Conservation (phyloP, 768 basidiomycete species). For the Royoungia palumana region DNA sequence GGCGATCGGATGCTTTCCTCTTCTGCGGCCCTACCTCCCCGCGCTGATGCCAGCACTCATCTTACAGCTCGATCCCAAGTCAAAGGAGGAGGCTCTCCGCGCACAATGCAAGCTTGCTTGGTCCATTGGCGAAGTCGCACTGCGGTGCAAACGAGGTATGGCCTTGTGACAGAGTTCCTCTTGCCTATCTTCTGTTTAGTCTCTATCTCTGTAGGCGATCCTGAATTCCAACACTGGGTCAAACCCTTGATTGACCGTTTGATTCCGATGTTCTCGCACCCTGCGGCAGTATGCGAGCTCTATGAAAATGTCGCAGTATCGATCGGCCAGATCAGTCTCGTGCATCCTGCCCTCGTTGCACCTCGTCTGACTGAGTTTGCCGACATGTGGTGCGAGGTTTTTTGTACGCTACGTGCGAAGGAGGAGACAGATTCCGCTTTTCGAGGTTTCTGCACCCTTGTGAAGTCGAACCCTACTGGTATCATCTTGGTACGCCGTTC, state of each 20-base stretch:
- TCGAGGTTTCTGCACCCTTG: slow-evolving; percentile 93
- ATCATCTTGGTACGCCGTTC: slow-evolving; percentile 72
- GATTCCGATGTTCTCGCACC: slow-evolving; percentile 88
- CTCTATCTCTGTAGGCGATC: slow-evolving; percentile 52
- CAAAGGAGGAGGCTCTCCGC: slow-evolving; percentile 89
- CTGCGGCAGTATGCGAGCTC: slow-evolving; percentile 87
- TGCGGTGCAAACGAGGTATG: slow-evolving; percentile 80
- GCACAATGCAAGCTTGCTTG: slow-evolving; percentile 99
- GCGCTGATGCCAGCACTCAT: slow-evolving; percentile 89
- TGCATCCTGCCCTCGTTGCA: slow-evolving; percentile 85
- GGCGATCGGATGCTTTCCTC: slow-evolving; percentile 90
- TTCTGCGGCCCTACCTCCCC: slow-evolving; percentile 82
- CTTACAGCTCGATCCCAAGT: slow-evolving; percentile 87
- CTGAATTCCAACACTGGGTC: slow-evolving; percentile 91
- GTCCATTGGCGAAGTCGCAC: slow-evolving; percentile 96
- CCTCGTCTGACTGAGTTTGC: slow-evolving; percentile 89
- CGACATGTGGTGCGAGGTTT: slow-evolving; percentile 92
- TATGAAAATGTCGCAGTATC: slow-evolving; percentile 99
- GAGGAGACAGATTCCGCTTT: slow-evolving; percentile 99
- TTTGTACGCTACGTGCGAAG: slow-evolving; percentile 98
- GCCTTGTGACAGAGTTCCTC: neutral
- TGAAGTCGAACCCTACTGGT: slow-evolving; percentile 90
- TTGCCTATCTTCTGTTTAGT: neutral
- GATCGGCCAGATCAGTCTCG: slow-evolving; percentile 94
- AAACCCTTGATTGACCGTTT: slow-evolving; percentile 81